Base-by-base conservation (phyloP, 257 asterid genomes). In the Voacanga thouarsii region DNA sequence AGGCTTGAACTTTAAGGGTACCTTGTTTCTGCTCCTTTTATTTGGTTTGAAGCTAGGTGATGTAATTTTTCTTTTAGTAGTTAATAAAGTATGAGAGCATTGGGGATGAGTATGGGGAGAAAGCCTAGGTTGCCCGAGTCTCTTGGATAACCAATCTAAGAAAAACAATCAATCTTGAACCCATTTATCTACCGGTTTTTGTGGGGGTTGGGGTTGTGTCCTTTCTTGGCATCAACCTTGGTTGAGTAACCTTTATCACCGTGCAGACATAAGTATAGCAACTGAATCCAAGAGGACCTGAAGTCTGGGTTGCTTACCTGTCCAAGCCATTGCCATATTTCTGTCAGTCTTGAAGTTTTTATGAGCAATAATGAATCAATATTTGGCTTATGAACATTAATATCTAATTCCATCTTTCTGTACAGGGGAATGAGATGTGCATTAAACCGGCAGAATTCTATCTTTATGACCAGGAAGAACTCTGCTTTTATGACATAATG, bases 401-500 rank as follows among this genome's bases (percentile, higher is more conserved):
- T 26, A 55, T 37, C 64, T 72, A 55, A 72, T 43, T 43, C 51
- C 41, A 12, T 75, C 60, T 56, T 37, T 63, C 43, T 75, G 30
- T 81, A 78, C 92, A 94, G 99, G 99, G 99, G 77, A 91, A 89
- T 77, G 95, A 94, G 88, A 86, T 92, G 97, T 94, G 97, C 91
- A 94, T 94, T 80, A 94, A 91, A 88, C 93, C 96, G 12, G 97
- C 97, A 71, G 99, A 92, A 79, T 94, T 88, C 87, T 94, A 94
- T 84, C 92, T 94, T 12, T 91, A 91, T 74, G 96, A 94, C 87
- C 96, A 92, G 88, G 99, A 92, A 84, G 99, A 94, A 75, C 81
- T 92, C 76, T 84, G 97, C 80, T 94, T 94, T 87, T 87, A 80
- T 1, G 98, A 94, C 56, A 92, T 92, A 82, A 91, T 92, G 97